These are phyloP conservation scores for Simplicillium aogashimaense DNA, from an alignment of 2,329 filamentous ascomycete genomes.

Conservation along the genomic window DNA sequence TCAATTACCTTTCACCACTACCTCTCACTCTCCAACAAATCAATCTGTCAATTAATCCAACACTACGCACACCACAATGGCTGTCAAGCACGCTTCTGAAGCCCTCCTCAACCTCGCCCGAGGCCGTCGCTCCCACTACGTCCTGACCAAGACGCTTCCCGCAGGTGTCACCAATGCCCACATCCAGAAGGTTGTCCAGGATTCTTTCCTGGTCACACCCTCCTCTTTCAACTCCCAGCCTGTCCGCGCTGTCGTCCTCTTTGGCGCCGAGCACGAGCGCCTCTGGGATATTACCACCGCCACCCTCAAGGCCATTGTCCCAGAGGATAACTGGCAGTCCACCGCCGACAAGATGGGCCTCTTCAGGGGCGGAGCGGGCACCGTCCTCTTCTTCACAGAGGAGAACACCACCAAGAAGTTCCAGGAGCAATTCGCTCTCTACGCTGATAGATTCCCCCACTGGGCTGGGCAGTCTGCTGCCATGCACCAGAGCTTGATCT, in stretches of 20 bases:
- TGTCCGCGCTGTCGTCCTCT: slow-evolving; percentile 67
- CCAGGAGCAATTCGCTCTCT: slow-evolving; percentile 59
- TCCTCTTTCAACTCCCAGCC: slow-evolving; percentile 85
- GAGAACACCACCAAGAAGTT: slow-evolving; percentile 53
- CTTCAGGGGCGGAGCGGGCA: slow-evolving; percentile 68
- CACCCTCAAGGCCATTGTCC: slow-evolving; percentile 42
- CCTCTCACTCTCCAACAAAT: background rate
- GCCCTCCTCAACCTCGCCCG: slow-evolving; percentile 55
- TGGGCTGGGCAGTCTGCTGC: slow-evolving; percentile 71
- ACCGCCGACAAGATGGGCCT: slow-evolving; percentile 33
- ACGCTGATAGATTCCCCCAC: slow-evolving; percentile 67
- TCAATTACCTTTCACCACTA: background rate
- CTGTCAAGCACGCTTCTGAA: slow-evolving; percentile 31
- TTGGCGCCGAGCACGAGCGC: slow-evolving; percentile 75
- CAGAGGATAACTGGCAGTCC: slow-evolving; percentile 49
- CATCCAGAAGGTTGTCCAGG: slow-evolving; percentile 55
- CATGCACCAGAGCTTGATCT: slow-evolving; percentile 70
- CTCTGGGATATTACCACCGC: slow-evolving; percentile 60
- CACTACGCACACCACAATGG: slow-evolving; percentile 27
- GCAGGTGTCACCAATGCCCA: slow-evolving; percentile 39
- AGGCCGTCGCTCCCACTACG: slow-evolving; percentile 60
- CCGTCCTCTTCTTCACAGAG: slow-evolving; percentile 85
- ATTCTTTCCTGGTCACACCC: slow-evolving; percentile 59
- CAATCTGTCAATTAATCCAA: background rate
- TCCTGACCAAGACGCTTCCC: slow-evolving; percentile 53